A percentile compares a stretch with the other conserved stretches of the same genome.
Evolutionary conservation across 2,329 filamentous ascomycete species (phyloP).

Genomic region (Plenodomus biglobosus): DNA sequence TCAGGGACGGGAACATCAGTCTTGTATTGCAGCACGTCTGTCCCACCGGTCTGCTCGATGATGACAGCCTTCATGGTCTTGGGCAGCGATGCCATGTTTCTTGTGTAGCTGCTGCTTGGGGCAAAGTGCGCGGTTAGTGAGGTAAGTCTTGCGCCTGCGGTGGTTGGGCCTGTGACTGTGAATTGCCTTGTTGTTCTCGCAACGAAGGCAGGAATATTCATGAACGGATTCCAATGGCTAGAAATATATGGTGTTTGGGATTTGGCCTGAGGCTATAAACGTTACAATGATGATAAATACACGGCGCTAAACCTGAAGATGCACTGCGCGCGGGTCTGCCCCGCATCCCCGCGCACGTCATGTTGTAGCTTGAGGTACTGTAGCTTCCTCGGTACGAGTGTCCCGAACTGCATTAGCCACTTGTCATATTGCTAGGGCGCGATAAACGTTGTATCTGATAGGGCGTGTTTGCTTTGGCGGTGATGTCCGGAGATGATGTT

Average conservation of each 20-base stretch:
- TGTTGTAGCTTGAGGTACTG: background rate
- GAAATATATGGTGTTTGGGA: no score
- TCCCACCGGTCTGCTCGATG: slow-evolving; percentile 70
- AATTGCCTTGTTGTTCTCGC: slow-evolving; percentile 10
- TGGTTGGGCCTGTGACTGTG: slow-evolving; percentile 8
- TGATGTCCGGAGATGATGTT: no score
- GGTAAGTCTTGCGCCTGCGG: slow-evolving; percentile 21
- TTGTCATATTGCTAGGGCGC: background rate
- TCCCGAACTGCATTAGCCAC: background rate
- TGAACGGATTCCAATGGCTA: slow-evolving; percentile 3
- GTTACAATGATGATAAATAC: slow-evolving; percentile 16
- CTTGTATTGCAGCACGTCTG: slow-evolving; percentile 71
- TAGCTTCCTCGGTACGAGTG: no score
- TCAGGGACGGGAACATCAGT: slow-evolving; percentile 71
- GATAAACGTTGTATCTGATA: no score
- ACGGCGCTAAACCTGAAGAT: slow-evolving; percentile 3
- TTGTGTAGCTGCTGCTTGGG: slow-evolving; percentile 7
- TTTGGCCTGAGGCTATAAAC: no score
- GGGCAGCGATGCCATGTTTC: slow-evolving; percentile 56
- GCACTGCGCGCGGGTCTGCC: background rate
- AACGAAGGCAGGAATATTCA: slow-evolving; percentile 18
- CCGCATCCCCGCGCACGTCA: slow-evolving; percentile 12
- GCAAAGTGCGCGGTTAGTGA: slow-evolving; percentile 20
- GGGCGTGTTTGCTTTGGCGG: no score
- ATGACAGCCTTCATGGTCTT: slow-evolving; percentile 72